phyloP scores from a whole-genome alignment of 1,284 basidiomycete genomes.

The Xerocomus amazonicus region DNA sequence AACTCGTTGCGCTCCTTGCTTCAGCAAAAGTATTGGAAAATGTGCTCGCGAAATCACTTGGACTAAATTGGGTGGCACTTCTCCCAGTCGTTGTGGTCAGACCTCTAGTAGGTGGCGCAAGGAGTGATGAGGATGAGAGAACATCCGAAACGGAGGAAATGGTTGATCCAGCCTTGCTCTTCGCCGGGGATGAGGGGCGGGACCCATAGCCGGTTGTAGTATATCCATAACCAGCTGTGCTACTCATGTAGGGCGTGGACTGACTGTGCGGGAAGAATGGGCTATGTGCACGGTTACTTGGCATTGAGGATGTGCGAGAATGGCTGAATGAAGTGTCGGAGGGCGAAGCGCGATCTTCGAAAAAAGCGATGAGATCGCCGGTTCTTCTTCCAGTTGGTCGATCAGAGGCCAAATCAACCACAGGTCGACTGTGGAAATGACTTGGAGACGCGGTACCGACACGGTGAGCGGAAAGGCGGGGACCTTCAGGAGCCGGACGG shows the following conservation, averaged over 20 bases:
- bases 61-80: constrained; percentile 27
- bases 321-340: constrained; percentile 38
- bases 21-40: constrained; percentile 34
- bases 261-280: constrained; percentile 46
- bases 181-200: constrained; percentile 45
- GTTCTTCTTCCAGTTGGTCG: constrained; percentile 53
- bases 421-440: constrained; percentile 26
- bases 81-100: constrained; percentile 20
- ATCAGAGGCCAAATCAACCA: constrained; percentile 28
- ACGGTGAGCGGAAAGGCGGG: constrained; percentile 39
- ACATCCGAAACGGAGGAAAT: constrained; percentile 27
- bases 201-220: constrained; percentile 30
- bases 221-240: constrained; percentile 30
- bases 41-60: constrained; percentile 35
- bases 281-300: constrained; percentile 49
- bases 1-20: constrained; percentile 22
- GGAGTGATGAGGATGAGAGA: constrained; percentile 36
- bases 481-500: constrained; percentile 38
- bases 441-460: constrained; percentile 24
- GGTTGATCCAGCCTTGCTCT: constrained; percentile 38
- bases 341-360: constrained; percentile 51
- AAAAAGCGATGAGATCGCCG: constrained; percentile 69
- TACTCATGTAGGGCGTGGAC: constrained; percentile 39
- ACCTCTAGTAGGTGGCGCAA: constrained; percentile 37
- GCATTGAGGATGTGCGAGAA: constrained; percentile 51